Base-by-base conservation (phyloP, 2,329 filamentous ascomycete genomes). In the Curvularia sp. region DNA sequence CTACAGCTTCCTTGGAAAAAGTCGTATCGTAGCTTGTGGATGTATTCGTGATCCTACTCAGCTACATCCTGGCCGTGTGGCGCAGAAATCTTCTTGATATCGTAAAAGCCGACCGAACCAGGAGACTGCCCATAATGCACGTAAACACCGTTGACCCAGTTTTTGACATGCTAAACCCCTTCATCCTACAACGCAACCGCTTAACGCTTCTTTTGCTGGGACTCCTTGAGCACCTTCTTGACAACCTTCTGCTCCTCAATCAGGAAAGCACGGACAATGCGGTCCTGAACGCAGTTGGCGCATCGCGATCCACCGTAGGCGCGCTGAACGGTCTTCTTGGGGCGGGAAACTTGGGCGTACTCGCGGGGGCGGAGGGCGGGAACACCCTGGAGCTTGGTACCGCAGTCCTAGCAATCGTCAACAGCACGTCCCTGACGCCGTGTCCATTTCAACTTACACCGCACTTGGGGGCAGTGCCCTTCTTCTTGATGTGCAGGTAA, bases 241-340 rank as follows among this genome's bases (percentile, higher is more conserved):
- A 99, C 95, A 77, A 99, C 98, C 92, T 99, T 99, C 88, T 99
- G 95, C 89, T 99, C 95, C 87, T 99, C 96, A 72, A 99, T 98
- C 82, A 99, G 85, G 90, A 99, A 99, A 68, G 95, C 95, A 75
- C 95, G 92, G 75, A 97, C 92, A 74, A 99, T 92, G 76, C 95
- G 91, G 86, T 99, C 95, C 83, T 94, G 93, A 75, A 99, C 95
- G 83, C 95, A 99, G 88, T 92, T 95, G 80, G 91, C 93, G 87
- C 95, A 99, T 88, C 95, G 92, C 77, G 93, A 97, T 79, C 95
- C 95, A 82, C 95, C 74, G 82, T 99, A 99, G 78, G 95, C 93
- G 77, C 95, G 93, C 86, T 95, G 92, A 81, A 99, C 95, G 77
- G 92, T 97, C 92, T 99, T 99, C 89, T 97, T 93, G 81, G 96